Evolutionary conservation across 345 rosid species (phyloP).

Genomic region (Citrus maxima): DNA sequence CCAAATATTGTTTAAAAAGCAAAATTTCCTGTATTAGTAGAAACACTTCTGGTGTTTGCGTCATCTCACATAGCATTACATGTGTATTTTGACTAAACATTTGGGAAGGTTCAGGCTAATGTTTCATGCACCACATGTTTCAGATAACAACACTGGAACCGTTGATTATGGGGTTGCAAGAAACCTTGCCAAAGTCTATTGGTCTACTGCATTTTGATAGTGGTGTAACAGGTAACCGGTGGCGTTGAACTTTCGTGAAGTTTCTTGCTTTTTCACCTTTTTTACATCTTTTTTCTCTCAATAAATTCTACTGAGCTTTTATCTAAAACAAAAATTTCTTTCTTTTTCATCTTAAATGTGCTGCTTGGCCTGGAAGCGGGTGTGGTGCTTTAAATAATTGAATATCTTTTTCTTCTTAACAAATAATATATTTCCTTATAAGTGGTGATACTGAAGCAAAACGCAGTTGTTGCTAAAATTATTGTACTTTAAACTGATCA

Average conservation of each 20-base stretch:
- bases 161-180: constrained; percentile 86
- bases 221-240: constrained; percentile 72
- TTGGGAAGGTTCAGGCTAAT: constrained; percentile 17
- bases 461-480: not conserved
- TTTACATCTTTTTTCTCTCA: too few relatives aligned
- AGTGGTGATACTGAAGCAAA: not conserved
- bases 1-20: too few relatives aligned
- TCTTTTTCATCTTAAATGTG: not conserved
- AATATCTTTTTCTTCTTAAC: constrained; percentile 1
- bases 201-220: constrained; percentile 96
- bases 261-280: too few relatives aligned
- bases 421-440: not conserved
- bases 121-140: constrained; percentile 16
- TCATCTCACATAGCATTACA: not conserved
- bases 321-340: too few relatives aligned
- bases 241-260: not conserved
- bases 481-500: not conserved
- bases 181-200: constrained; percentile 86
- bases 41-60: not conserved
- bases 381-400: not conserved
- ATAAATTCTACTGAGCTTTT: too few relatives aligned
- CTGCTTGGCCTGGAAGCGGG: not conserved
- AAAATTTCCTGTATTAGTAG: not conserved
- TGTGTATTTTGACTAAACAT: not conserved
- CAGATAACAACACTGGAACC: constrained; percentile 86